Evolutionary conservation across 2,329 filamentous ascomycete genomes (phyloP).

Genomic region (Neofusicoccum sp.): DNA sequence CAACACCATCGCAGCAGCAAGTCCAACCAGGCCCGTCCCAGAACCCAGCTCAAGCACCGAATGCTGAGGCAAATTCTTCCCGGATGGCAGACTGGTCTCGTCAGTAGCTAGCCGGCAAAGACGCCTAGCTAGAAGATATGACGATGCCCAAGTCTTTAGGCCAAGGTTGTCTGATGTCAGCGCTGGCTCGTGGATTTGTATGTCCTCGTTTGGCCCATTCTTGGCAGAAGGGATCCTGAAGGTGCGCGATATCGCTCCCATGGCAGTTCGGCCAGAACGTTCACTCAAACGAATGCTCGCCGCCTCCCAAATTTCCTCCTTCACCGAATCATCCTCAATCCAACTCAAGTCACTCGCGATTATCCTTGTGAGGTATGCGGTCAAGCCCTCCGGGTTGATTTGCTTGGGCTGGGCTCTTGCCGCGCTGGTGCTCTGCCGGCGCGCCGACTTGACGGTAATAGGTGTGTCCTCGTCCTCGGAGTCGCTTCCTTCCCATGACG

Average conservation of each 20-base stretch:
- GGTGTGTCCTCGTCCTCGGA: constrained; percentile 40
- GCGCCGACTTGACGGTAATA: constrained; percentile 17
- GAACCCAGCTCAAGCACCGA: constrained; percentile 77
- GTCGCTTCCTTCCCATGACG: constrained; percentile 63
- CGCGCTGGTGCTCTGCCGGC: constrained; percentile 12
- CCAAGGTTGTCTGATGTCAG: constrained; percentile 87
- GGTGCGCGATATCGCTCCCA: constrained; percentile 63
- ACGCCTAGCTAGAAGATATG: constrained; percentile 78
- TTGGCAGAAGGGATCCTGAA: constrained; percentile 58
- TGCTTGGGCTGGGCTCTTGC: constrained; percentile 28
- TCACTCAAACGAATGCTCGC: constrained; percentile 82
- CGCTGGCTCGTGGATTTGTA: constrained; percentile 82
- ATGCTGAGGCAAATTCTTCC: constrained; percentile 11
- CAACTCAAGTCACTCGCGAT: constrained; percentile 68
- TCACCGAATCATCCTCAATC: constrained; percentile 67
- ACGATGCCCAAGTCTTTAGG: constrained; percentile 94
- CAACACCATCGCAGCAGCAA: constrained; percentile 78
- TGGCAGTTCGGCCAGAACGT: constrained; percentile 75
- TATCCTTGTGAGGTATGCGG: constrained; percentile 69
- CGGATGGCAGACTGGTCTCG: constrained; percentile 22
- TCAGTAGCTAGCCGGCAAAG: constrained; percentile 49
- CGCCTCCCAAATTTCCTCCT: constrained; percentile 73
- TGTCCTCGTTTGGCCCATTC: constrained; percentile 51
- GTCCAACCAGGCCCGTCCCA: constrained; percentile 86
- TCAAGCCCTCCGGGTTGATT: constrained; percentile 54